Conservation (phyloP, 208 protist species). For the Trypanosomatidae sp. region DNA sequence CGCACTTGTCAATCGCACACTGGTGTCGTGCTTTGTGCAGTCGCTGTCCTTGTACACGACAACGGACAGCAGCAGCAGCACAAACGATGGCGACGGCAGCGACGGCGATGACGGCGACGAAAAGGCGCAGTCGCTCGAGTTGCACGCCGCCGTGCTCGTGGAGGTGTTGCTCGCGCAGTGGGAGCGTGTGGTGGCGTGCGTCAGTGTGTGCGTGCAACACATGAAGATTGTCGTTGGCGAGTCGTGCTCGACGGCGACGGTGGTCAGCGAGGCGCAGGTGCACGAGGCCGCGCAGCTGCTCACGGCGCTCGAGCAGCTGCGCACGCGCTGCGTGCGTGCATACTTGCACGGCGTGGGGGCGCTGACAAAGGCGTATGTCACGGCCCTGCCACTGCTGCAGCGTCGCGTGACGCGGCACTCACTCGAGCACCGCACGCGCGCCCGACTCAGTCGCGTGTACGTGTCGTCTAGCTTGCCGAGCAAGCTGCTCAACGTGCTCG, state of each 20-base stretch:
- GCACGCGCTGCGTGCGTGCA: constrained; percentile 31
- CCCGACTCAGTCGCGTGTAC: constrained; percentile 63
- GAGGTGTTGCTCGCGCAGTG: constrained; percentile 72
- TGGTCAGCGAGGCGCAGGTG: constrained; percentile 28
- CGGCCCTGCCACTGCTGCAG: constrained; percentile 38
- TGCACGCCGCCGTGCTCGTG: constrained; percentile 65
- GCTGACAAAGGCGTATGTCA: constrained; percentile 75
- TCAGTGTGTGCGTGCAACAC: constrained; percentile 45
- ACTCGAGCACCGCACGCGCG: constrained; percentile 37
- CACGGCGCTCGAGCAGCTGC: constrained; percentile 64
- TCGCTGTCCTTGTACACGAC: constrained; percentile 38
- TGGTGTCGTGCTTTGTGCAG: constrained; percentile 39
- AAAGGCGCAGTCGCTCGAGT: constrained; percentile 21
- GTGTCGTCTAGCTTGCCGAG: constrained; percentile 54
- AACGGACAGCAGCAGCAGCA: too few species aligned
- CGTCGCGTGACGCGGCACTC: constrained; percentile 7
- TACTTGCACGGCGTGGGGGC: constrained; percentile 67
- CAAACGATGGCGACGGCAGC: too few species aligned
- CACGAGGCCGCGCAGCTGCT: constrained; percentile 54
- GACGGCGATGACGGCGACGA: too few species aligned
- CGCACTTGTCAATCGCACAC: constrained; percentile 52
- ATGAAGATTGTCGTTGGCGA: constrained; percentile 80
- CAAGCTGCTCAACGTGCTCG: constrained; percentile 75
- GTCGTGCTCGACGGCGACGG: constrained; percentile 30
- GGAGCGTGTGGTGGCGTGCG: constrained; percentile 47